These are phyloP conservation scores for Capsicum chinense DNA, from an alignment of 257 asterid species.

Conservation along the genomic window DNA sequence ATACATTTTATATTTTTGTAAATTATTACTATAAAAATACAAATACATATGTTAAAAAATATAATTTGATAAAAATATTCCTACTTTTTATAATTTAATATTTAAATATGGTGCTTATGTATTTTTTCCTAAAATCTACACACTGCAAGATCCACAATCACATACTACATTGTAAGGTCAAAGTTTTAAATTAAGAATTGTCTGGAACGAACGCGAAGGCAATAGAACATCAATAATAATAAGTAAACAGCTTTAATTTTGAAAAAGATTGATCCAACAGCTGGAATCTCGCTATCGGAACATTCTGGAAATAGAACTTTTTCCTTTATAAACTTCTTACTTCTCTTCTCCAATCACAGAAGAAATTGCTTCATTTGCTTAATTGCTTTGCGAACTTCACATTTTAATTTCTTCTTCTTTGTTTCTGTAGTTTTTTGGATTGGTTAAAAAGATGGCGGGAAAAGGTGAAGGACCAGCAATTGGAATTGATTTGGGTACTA, in stretches of 20 bases:
- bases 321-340: conserved; percentile 18
- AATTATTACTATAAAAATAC: too few relatives aligned
- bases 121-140: background rate
- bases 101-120: too few relatives aligned
- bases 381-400: too few relatives aligned
- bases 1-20: too few relatives aligned
- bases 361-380: too few relatives aligned
- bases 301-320: conserved; percentile 26
- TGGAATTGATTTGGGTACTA: conserved; percentile 44
- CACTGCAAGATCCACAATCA: too few relatives aligned
- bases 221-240: too few relatives aligned
- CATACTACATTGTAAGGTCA: too few relatives aligned
- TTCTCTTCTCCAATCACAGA: background rate
- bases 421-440: background rate
- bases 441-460: conserved; percentile 9
- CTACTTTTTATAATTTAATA: too few relatives aligned
- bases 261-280: conserved; percentile 11
- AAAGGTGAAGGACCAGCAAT: conserved; percentile 44
- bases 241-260: too few relatives aligned
- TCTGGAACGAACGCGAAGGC: conserved; percentile 32
- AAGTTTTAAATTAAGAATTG: background rate
- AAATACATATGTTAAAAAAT: too few relatives aligned
- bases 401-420: rapidly evolving
- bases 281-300: conserved; percentile 25
- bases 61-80: too few relatives aligned